Conservation (phyloP, 345 rosid genomes). For the Passiflora organensis region DNA sequence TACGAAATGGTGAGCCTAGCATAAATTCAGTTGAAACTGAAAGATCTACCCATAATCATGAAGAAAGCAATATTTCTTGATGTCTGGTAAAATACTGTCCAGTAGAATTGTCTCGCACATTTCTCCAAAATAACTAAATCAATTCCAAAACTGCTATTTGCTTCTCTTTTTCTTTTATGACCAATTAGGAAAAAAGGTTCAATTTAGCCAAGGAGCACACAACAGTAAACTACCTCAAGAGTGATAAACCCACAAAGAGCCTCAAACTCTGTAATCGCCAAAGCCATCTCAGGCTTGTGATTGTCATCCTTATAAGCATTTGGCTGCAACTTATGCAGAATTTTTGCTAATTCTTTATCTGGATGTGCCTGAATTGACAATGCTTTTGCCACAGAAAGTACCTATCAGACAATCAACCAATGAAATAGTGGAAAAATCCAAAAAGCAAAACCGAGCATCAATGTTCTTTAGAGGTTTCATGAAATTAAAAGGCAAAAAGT, state of each 20-base stretch:
- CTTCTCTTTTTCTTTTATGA: not conserved
- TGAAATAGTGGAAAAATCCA: not conserved
- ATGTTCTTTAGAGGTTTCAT: too few species aligned
- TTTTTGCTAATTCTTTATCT: slow-evolving; percentile 70
- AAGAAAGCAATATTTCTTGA: not conserved
- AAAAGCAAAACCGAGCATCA: not conserved
- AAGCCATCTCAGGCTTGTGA: slow-evolving; percentile 99
- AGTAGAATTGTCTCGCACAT: not conserved
- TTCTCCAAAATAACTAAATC: not conserved
- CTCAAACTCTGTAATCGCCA: slow-evolving; percentile 86
- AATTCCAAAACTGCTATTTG: not conserved
- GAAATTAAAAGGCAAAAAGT: too few species aligned
- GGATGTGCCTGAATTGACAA: slow-evolving; percentile 98
- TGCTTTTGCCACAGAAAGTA: slow-evolving; percentile 86
- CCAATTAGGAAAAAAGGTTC: not conserved
- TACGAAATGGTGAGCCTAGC: not conserved
- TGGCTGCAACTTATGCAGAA: slow-evolving; percentile 70
- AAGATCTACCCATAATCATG: not conserved
- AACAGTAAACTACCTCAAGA: slow-evolving; percentile 45
- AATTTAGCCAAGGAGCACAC: too few species aligned
- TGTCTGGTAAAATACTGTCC: not conserved
- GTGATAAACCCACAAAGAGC: slow-evolving; percentile 87
- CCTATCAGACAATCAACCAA: slow-evolving; percentile 31
- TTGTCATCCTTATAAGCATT: slow-evolving; percentile 75
- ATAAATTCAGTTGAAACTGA: not conserved